phyloP scores from a whole-genome alignment of 129 eudicot species.

The carrot (Daucus carota) region DNA sequence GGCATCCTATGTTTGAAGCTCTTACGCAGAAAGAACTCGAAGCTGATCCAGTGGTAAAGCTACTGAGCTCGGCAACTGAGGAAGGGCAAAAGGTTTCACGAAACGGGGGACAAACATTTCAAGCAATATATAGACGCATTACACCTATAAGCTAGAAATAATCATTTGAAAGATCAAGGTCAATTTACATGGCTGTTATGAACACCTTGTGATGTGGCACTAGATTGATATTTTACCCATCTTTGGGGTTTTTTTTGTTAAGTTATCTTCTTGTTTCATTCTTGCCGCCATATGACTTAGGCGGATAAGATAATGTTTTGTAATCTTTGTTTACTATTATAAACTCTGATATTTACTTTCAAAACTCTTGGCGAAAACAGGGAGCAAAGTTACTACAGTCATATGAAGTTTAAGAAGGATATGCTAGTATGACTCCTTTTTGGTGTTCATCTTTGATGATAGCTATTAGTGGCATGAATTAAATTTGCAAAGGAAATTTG shows the following conservation, averaged over 20 bases:
- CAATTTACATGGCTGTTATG: background rate
- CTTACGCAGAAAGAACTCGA: slow-evolving; percentile 54
- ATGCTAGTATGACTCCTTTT: background rate
- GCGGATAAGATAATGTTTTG: background rate
- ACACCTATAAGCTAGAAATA: slow-evolving; percentile 14
- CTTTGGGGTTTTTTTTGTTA: background rate
- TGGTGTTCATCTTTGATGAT: background rate
- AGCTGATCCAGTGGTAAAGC: slow-evolving; percentile 73
- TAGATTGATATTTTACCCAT: background rate
- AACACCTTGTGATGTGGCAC: background rate
- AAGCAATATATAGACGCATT: slow-evolving; percentile 70
- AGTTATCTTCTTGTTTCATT: background rate
- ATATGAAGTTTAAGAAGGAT: background rate
- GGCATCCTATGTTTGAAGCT: slow-evolving; percentile 77
- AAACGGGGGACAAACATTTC: slow-evolving; percentile 79
- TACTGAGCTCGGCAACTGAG: slow-evolving; percentile 77
- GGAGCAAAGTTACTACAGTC: background rate
- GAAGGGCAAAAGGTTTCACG: slow-evolving; percentile 93
- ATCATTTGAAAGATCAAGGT: background rate
- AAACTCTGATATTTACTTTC: background rate
- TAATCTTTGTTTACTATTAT: background rate
- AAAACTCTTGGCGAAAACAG: background rate
- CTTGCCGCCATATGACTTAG: background rate
- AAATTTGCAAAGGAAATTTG: too few relatives aligned
- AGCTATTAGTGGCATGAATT: background rate